Base-by-base conservation (phyloP, 208 protist genomes). In the Trypanosoma boissoni region DNA sequence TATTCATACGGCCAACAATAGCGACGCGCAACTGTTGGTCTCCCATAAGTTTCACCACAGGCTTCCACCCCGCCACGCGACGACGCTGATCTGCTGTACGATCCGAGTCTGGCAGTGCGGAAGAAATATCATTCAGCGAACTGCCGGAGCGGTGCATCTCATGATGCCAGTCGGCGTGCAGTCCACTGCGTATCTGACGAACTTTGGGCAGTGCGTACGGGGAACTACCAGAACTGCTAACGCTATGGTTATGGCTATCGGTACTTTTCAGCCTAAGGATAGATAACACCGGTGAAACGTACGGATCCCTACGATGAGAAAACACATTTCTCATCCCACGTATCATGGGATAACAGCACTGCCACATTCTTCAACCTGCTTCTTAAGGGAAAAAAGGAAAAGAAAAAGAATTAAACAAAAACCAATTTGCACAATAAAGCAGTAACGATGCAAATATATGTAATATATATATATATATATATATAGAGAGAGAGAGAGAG, bases 1-100 rank as follows among this genome's bases (percentile, higher is more conserved):
- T 72, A 58, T 96, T 94, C 85, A 95, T 92, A 36, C 82, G 80
- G 5, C 91, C 91, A 21, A 96, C 78, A 64, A 96, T 72, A 27
- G 91, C 91, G 1, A 96, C 64, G 26, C 87, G 87, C 20, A 96
- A 75, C 14, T 74, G 72, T 56, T 95, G 86, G 56, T 94, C 87
- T 23, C 78, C 76, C 16, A 96, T 39, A 2, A 88, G 58, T 43
- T 83, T 80, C 37, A 96, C 88, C 3, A 96, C 83, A 0, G 90
- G 90, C 10, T 50, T 66, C 89, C 89, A 95, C 0, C 75, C 83
- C 0, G 89, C 73, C 26, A 95, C 89, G 9, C 75, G 68, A 21
- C 76, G 68, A 2, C 89, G 83, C 46, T 92, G 78, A 53, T 84
- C 75, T 34, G 83, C 83, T 10, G 81, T 95, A 3, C 76, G 73